Conservation (phyloP, 75 land plant genomes). For the Cupressus sempervirens region DNA sequence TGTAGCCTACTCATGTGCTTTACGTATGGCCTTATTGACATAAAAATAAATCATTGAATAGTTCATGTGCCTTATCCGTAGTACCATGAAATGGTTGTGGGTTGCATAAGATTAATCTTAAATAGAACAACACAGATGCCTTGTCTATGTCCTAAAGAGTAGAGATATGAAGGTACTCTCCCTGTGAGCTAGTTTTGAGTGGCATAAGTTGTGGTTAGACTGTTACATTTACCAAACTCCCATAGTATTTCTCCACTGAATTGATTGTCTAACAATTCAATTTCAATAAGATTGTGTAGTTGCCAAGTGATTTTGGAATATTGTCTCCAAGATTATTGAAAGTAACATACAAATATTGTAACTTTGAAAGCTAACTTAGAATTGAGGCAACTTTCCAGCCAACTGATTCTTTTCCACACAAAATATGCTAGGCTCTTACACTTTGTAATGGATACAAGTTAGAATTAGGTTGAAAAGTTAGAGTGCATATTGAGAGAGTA, state of each 20-base stretch:
- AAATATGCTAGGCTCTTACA: slow-evolving; percentile 30
- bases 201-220: slow-evolving; percentile 28
- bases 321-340: slow-evolving; percentile 30
- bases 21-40: too few relatives aligned
- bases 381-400: slow-evolving; percentile 33
- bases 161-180: slow-evolving; percentile 40
- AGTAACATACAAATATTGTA: slow-evolving; percentile 28
- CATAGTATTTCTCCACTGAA: slow-evolving; percentile 49
- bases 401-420: slow-evolving; percentile 32
- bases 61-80: too few relatives aligned
- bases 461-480: too few relatives aligned
- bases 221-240: slow-evolving; percentile 46
- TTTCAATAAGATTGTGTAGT: slow-evolving; percentile 18
- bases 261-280: too few relatives aligned
- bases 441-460: slow-evolving; percentile 36
- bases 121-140: too few relatives aligned
- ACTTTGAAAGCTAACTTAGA: slow-evolving; percentile 23
- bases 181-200: slow-evolving; percentile 42
- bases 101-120: too few relatives aligned
- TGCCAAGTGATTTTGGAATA: slow-evolving; percentile 22
- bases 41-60: too few relatives aligned
- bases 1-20: too few relatives aligned
- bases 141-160: slow-evolving; percentile 20
- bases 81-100: too few relatives aligned
- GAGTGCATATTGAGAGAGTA: too few relatives aligned